Percentiles rank a stretch among this genome's conserved stretches.
Conservation (phyloP, 805 yeast genomes). For the Zygoascus flipseniorum region DNA sequence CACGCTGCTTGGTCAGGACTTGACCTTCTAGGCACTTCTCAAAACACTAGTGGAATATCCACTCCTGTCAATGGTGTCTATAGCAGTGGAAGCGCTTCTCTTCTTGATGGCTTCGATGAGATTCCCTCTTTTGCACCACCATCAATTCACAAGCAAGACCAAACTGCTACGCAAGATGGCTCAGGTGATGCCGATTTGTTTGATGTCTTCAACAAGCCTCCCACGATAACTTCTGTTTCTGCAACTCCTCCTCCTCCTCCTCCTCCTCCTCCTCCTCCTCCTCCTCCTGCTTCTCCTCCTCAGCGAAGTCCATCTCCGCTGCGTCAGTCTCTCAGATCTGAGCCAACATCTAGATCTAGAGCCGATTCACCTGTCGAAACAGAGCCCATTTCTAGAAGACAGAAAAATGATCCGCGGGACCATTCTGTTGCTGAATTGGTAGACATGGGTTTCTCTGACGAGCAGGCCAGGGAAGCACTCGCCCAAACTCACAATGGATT, state of each 20-base stretch:
- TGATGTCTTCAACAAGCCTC: conserved; percentile 16
- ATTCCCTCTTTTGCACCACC: conserved; percentile 2
- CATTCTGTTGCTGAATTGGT: conserved; percentile 54
- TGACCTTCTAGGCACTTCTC: conserved; percentile 17
- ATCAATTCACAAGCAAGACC: background rate
- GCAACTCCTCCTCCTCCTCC: background rate
- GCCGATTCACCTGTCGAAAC: background rate
- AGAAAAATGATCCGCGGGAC: conserved; percentile 14
- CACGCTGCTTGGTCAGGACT: conserved; percentile 21
- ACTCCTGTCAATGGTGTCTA: background rate
- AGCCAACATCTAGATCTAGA: background rate
- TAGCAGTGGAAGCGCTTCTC: background rate
- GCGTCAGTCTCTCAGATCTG: background rate
- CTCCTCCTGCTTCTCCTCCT: background rate
- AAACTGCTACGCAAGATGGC: background rate
- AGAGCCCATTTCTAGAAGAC: background rate
- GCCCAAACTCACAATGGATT: conserved; percentile 41
- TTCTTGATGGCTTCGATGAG: conserved; percentile 11
- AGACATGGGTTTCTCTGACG: conserved; percentile 71
- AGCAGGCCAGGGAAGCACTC: conserved; percentile 53
- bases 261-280: background rate
- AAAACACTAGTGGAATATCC: background rate
- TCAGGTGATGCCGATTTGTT: conserved; percentile 17
- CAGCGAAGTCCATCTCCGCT: background rate
- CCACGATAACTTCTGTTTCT: conserved; percentile 1